Evolutionary conservation across 2,329 filamentous ascomycete species (phyloP).

Genomic region (Sarocladium brachiariae): DNA sequence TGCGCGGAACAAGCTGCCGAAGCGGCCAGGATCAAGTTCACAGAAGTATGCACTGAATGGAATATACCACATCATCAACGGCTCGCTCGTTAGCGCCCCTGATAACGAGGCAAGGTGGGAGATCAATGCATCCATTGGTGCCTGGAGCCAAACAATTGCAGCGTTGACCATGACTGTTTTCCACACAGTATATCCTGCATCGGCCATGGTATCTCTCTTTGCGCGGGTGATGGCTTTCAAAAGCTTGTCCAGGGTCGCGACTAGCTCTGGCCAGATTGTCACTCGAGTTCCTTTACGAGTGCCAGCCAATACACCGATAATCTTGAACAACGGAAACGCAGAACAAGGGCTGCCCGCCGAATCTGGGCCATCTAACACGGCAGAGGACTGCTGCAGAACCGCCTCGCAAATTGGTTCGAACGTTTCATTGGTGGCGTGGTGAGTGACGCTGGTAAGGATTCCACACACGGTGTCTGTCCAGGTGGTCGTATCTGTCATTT

Average conservation of each 20-base stretch:
- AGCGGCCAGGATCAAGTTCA: constrained; percentile 64
- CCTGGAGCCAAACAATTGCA: constrained; percentile 65
- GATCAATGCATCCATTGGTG: constrained; percentile 73
- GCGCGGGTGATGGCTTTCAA: constrained; percentile 41
- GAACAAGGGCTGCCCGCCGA: constrained; percentile 27
- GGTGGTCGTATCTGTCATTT: constrained; percentile 36
- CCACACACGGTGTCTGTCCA: constrained; percentile 67
- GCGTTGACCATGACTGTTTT: constrained; percentile 48
- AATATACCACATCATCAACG: constrained; percentile 67
- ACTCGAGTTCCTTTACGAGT: constrained; percentile 78
- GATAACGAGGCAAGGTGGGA: constrained; percentile 60
- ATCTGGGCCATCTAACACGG: neutral
- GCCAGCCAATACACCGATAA: constrained; percentile 64
- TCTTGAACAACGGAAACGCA: constrained; percentile 42
- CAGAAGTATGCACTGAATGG: constrained; percentile 79
- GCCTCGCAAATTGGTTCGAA: constrained; percentile 62
- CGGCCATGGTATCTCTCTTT: constrained; percentile 25
- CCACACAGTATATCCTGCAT: constrained; percentile 43
- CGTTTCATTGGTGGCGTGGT: constrained; percentile 69
- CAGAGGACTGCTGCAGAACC: constrained; percentile 45
- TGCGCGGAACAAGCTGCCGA: constrained; percentile 69
- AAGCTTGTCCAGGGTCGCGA: constrained; percentile 48
- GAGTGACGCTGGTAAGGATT: constrained; percentile 72
- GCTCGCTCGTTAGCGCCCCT: constrained; percentile 56
- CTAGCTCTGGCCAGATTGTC: constrained; percentile 60